These are phyloP conservation scores for Lodderomyces oxycetoniae DNA, from an alignment of 1,139 yeast genomes.

Conservation along the genomic window DNA sequence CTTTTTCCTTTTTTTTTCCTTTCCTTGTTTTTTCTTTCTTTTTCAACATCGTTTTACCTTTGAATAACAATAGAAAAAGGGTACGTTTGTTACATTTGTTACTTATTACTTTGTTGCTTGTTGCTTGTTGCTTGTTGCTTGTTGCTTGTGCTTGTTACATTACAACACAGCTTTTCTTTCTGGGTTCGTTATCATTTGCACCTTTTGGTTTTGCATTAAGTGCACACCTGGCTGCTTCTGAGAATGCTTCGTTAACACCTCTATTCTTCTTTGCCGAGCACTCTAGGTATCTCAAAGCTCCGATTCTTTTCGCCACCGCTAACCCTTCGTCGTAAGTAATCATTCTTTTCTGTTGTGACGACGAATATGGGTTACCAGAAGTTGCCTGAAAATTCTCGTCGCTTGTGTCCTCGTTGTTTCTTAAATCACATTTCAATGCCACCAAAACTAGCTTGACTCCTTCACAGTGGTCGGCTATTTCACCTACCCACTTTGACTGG, in stretches of 20 bases:
- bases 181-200: slow-evolving; percentile 49
- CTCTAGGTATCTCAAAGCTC: slow-evolving; percentile 81
- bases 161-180: slow-evolving; percentile 38
- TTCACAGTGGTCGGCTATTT: slow-evolving; percentile 93
- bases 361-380: slow-evolving; percentile 27
- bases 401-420: slow-evolving; percentile 46
- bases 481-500: slow-evolving; percentile 92
- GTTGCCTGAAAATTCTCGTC: slow-evolving; percentile 16
- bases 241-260: slow-evolving; percentile 94
- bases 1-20: not conserved
- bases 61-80: no score
- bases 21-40: not conserved
- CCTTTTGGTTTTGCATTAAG: slow-evolving; percentile 85
- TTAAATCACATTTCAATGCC: slow-evolving; percentile 89
- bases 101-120: no score
- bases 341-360: slow-evolving; percentile 43
- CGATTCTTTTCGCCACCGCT: slow-evolving; percentile 73
- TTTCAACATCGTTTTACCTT: slow-evolving; percentile 1
- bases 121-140: not conserved
- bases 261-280: slow-evolving; percentile 91
- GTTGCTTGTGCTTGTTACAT: slow-evolving; percentile 21
- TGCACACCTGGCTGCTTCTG: slow-evolving; percentile 96
- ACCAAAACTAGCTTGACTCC: slow-evolving; percentile 92
- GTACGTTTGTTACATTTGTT: no score
- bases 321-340: slow-evolving; percentile 43